Conservation (phyloP, 2,329 filamentous ascomycete species). For the Blastomyces percursus region DNA sequence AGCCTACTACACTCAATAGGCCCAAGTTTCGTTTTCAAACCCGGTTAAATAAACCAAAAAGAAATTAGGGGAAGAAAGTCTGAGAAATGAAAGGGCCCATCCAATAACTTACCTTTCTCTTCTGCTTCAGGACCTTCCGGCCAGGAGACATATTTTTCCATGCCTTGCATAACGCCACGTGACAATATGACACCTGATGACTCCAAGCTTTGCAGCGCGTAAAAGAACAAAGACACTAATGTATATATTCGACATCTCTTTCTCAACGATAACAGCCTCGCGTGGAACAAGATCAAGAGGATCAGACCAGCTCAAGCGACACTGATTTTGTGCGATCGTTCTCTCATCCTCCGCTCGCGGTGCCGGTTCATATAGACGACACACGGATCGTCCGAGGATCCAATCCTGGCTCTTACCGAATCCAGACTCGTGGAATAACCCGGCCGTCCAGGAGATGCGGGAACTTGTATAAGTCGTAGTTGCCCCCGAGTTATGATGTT, state of each 20-base stretch:
- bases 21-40: too few relatives aligned
- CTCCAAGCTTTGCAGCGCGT: background rate
- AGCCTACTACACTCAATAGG: too few relatives aligned
- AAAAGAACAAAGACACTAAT: background rate
- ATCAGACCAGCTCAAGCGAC: constrained; percentile 14
- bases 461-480: constrained; percentile 35
- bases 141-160: background rate
- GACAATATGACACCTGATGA: background rate
- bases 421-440: constrained; percentile 30
- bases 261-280: background rate
- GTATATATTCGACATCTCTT: background rate
- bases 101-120: background rate
- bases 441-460: constrained; percentile 27
- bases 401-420: constrained; percentile 26
- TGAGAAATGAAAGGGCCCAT: background rate
- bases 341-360: constrained; percentile 30
- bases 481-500: constrained; percentile 35
- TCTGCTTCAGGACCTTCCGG: background rate
- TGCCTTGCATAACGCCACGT: background rate
- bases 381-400: constrained; percentile 31
- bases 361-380: constrained; percentile 30
- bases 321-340: constrained; percentile 25
- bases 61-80: background rate
- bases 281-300: background rate
- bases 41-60: background rate